Evolutionary conservation across 345 rosid species (phyloP).

Genomic region (Populus nigra): DNA sequence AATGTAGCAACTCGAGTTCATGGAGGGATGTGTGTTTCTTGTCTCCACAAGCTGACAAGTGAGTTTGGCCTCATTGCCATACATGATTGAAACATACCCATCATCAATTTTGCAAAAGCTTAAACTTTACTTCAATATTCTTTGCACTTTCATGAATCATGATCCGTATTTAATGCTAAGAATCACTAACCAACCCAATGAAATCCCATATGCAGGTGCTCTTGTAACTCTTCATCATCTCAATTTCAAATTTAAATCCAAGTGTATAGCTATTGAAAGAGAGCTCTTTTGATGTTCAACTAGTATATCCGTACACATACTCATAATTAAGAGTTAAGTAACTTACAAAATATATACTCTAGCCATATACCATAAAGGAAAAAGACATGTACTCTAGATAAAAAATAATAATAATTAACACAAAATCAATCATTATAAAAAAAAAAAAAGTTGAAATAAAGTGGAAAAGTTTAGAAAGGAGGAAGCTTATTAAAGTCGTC

Average conservation of each 20-base stretch:
- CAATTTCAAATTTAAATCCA: background rate
- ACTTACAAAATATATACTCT: too few species aligned
- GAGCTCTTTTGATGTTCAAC: background rate
- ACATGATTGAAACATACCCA: conserved; percentile 44
- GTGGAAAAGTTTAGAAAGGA: background rate
- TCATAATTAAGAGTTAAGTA: background rate
- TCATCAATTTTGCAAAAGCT: conserved; percentile 20
- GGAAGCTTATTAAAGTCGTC: conserved; percentile 1
- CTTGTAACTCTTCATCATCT: background rate
- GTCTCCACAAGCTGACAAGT: conserved; percentile 54
- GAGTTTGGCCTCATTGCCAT: conserved; percentile 35
- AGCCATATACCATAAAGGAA: background rate
- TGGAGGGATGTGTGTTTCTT: conserved; percentile 34
- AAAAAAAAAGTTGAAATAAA: background rate
- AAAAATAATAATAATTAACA: background rate
- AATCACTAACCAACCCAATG: background rate
- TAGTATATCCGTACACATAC: background rate
- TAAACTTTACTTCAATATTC: conserved; percentile 19
- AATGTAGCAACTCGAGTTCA: conserved; percentile 25
- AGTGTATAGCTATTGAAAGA: background rate
- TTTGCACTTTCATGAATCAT: conserved; percentile 9
- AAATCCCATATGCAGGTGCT: background rate
- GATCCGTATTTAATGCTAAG: conserved; percentile 20
- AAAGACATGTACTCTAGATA: background rate
- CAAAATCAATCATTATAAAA: too few species aligned